phyloP scores from a whole-genome alignment of 768 basidiomycete species.

The Collybia sp. region DNA sequence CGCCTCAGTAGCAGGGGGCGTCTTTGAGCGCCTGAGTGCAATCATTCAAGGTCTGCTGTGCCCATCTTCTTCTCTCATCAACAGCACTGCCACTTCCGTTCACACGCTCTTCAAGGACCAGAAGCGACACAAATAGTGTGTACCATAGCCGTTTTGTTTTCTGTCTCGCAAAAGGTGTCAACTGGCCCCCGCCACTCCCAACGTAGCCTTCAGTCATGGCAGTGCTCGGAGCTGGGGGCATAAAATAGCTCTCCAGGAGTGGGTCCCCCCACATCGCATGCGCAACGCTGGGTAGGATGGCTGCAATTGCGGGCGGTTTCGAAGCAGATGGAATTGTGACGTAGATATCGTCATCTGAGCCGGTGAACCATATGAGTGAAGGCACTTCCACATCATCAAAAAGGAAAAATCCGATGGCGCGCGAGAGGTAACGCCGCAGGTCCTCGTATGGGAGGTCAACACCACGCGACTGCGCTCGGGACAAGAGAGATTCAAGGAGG shows the following conservation, averaged over 20 bases:
- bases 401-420: conserved; percentile 70
- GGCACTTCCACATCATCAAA: conserved; percentile 78
- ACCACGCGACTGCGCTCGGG: conserved; percentile 27
- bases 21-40: conserved; percentile 39
- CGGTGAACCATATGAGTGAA: conserved; percentile 60
- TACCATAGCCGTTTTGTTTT: conserved; percentile 79
- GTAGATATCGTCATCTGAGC: conserved; percentile 53
- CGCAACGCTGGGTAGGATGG: conserved; percentile 44
- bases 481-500: conserved; percentile 53
- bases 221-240: conserved; percentile 37
- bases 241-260: conserved; percentile 62
- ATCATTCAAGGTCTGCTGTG: conserved; percentile 32
- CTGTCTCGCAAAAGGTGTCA: conserved; percentile 60
- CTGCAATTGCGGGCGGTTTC: conserved; percentile 26
- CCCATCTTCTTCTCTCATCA: conserved; percentile 30
- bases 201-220: conserved; percentile 62
- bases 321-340: conserved; percentile 29
- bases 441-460: conserved; percentile 32
- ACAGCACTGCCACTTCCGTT: conserved; percentile 8
- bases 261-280: conserved; percentile 77
- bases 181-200: conserved; percentile 37
- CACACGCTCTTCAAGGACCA: conserved; percentile 41
- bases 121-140: conserved; percentile 56
- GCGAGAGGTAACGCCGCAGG: conserved; percentile 49
- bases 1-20: conserved; percentile 41